phyloP scores from a whole-genome alignment of 2,329 filamentous ascomycete genomes.

The Aspergillus eucalypticola region DNA sequence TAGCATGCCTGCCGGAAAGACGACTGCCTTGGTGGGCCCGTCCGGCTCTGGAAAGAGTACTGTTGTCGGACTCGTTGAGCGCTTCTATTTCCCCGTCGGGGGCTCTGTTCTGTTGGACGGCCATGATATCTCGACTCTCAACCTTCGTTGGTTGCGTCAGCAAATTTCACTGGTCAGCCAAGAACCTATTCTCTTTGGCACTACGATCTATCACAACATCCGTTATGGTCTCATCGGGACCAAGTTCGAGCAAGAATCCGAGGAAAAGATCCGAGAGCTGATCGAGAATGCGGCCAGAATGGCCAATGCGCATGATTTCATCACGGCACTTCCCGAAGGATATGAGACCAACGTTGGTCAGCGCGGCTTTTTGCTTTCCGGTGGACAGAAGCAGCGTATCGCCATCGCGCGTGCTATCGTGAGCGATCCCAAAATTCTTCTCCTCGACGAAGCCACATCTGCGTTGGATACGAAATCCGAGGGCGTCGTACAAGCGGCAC shows the following conservation, averaged over 20 bases:
- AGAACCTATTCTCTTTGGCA: slow-evolving; percentile 87
- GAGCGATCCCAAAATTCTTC: slow-evolving; percentile 84
- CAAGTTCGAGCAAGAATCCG: slow-evolving; percentile 65
- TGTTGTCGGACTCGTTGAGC: slow-evolving; percentile 86
- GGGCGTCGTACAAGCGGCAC: slow-evolving; percentile 86
- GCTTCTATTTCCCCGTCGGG: slow-evolving; percentile 87
- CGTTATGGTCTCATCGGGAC: slow-evolving; percentile 88
- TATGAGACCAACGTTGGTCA: slow-evolving; percentile 97
- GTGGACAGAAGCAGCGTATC: slow-evolving; percentile 95
- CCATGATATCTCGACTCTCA: slow-evolving; percentile 75
- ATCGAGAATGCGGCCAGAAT: slow-evolving; percentile 81
- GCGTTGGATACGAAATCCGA: slow-evolving; percentile 94
- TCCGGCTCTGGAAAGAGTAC: slow-evolving; percentile 95
- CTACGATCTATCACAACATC: slow-evolving; percentile 88
- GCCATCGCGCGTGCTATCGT: slow-evolving; percentile 90
- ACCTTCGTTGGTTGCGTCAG: slow-evolving; percentile 86
- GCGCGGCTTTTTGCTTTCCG: slow-evolving; percentile 85
- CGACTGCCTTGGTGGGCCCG: slow-evolving; percentile 87
- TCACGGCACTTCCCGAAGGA: slow-evolving; percentile 75
- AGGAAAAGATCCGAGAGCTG: slow-evolving; percentile 68
- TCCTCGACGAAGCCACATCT: slow-evolving; percentile 93
- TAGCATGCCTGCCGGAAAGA: slow-evolving; percentile 81
- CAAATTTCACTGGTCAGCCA: slow-evolving; percentile 92
- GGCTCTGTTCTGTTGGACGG: slow-evolving; percentile 81
- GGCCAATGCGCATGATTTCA: slow-evolving; percentile 93